These are phyloP conservation scores for Sugiyamaella marilandica DNA, from an alignment of 805 yeast species.

Conservation along the genomic window DNA sequence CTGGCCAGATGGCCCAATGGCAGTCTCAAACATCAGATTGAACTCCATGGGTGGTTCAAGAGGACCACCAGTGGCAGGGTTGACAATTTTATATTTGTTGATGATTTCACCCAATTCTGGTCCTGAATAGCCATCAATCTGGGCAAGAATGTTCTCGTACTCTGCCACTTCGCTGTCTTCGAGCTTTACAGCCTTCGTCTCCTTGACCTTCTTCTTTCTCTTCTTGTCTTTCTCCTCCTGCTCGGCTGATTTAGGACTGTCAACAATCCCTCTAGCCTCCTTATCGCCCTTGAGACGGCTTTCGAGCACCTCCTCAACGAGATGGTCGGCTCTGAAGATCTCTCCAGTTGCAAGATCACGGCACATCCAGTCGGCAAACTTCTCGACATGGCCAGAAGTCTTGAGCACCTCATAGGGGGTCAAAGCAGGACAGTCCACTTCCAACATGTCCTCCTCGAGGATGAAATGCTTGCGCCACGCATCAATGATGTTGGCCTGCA, in stretches of 20 bases:
- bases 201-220: conserved; percentile 94
- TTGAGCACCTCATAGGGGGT: conserved; percentile 97
- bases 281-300: conserved; percentile 94
- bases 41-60: conserved; percentile 90
- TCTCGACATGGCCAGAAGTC: conserved; percentile 99
- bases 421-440: conserved; percentile 95
- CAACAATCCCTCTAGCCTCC: conserved; percentile 82
- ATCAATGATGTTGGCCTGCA: conserved; percentile 93
- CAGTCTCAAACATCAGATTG: conserved; percentile 98
- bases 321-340: conserved; percentile 96
- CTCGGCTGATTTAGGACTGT: conserved; percentile 49
- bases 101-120: conserved; percentile 87
- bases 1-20: conserved; percentile 97
- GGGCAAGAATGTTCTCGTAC: conserved; percentile 79
- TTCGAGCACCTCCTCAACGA: conserved; percentile 96
- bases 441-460: conserved; percentile 97
- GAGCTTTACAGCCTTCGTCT: conserved; percentile 79
- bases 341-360: conserved; percentile 93
- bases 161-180: conserved; percentile 76
- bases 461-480: conserved; percentile 97
- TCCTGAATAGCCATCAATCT: conserved; percentile 93
- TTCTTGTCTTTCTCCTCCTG: conserved; percentile 82
- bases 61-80: conserved; percentile 84
- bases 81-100: conserved; percentile 72
- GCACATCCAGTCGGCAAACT: conserved; percentile 99